Base-by-base conservation (phyloP, 768 basidiomycete species). In the Tylopilus sp. region DNA sequence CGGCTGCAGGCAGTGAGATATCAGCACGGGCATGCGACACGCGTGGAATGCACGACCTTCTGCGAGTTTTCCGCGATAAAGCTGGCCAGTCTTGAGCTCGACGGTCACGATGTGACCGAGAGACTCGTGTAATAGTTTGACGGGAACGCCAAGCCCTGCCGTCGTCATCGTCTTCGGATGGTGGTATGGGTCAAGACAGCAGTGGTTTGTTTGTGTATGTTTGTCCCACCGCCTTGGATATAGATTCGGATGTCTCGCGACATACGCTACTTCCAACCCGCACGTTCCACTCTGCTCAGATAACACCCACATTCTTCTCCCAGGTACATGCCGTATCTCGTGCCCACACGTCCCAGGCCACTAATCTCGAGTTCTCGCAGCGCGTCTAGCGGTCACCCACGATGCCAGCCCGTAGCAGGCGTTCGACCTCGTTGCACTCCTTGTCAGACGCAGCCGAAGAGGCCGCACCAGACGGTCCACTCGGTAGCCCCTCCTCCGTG, bases 1-100 rank as follows among this genome's bases (percentile, higher is more conserved):
- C 97, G 60, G 97, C 97, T 99, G 71, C 52, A n/a, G 36, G 54
- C 22, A 47, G 45, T 50, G 22, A 45, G 57, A 48, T 25, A 61
- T 56, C 62, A 69, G 61, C 36, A 25, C 51, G 59, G 46, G 50
- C 53, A 28, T 25, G 42, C 49, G 49, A 53, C 38, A 52, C 4
- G 16, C 54, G 42, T 44, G 24, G 53, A 25, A 37, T 37, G 80
- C 11, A 41, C 42, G 6, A 64, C 97, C 97, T 79, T 99, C 97
- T 16, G 92, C 91, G 36, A 99, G 82, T 74, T 97, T 98, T 61
- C 97, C 97, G 44, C 97, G 80, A 74, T 98, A 99, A 47, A 97
- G 81, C 68, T 98, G 95, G 11, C 95, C 96, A 2, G 94, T 97
- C 74, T 98, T 98, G 52, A 98, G 82, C 71, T 99, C 97, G n/a